Conservation (phyloP, 305 asterid genomes). For the Rubia tinctorum region DNA sequence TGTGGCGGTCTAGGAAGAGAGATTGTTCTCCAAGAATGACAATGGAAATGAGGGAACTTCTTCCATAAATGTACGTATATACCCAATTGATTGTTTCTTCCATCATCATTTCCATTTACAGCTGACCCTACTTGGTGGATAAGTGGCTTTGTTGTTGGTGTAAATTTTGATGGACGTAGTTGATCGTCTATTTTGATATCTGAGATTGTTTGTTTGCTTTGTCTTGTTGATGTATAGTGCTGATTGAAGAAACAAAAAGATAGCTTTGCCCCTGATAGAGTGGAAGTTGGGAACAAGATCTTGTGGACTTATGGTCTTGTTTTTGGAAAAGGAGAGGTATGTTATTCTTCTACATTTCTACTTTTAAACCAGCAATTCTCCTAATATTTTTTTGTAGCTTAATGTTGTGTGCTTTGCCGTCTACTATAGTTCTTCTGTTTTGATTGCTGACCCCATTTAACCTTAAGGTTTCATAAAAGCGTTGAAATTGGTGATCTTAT, state of each 20-base stretch:
- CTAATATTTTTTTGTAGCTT: background rate
- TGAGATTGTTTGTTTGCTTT: conserved; percentile 13
- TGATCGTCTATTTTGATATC: background rate
- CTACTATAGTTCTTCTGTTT: background rate
- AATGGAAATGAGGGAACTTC: too few relatives aligned
- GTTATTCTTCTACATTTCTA: too few relatives aligned
- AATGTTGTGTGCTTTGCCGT: background rate
- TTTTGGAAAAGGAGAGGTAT: conserved; percentile 90
- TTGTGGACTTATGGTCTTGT: conserved; percentile 91
- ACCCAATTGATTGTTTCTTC: background rate
- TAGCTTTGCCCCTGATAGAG: conserved; percentile 57
- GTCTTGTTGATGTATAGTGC: conserved; percentile 42
- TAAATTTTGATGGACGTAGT: background rate
- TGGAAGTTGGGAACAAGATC: conserved; percentile 37
- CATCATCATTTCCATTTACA: background rate
- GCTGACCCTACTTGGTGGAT: background rate
- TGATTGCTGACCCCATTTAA: background rate
- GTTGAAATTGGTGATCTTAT: too few relatives aligned
- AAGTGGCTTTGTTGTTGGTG: too few relatives aligned
- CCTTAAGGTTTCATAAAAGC: background rate
- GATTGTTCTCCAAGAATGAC: too few relatives aligned
- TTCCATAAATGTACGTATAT: too few relatives aligned
- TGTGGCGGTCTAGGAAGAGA: too few relatives aligned
- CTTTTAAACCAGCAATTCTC: background rate
- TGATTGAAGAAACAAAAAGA: conserved; percentile 97